Percentiles rank a stretch among this genome's conserved stretches.
These are phyloP conservation scores for Lomentospora prolificans DNA, from an alignment of 2,329 filamentous ascomycete species.

Conservation along the genomic window DNA sequence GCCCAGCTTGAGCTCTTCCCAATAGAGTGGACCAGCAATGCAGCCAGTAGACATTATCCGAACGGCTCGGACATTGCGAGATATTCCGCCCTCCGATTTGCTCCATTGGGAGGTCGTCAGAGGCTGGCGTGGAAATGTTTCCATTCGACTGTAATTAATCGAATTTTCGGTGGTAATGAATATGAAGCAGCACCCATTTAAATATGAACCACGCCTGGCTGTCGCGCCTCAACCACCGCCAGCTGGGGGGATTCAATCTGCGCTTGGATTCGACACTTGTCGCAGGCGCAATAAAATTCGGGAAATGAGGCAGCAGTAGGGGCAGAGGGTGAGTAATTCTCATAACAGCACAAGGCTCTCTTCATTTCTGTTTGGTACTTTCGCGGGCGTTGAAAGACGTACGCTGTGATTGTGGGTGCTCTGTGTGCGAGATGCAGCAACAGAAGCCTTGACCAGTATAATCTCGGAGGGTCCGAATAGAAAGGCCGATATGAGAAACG, in stretches of 20 bases:
- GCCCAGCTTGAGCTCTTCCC: too few relatives aligned
- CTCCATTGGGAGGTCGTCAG: background rate
- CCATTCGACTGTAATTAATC: background rate
- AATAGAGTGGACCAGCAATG: background rate
- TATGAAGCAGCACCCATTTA: too few relatives aligned
- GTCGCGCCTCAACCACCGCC: too few relatives aligned
- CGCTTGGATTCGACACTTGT: background rate
- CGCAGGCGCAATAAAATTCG: too few relatives aligned
- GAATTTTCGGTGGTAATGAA: background rate
- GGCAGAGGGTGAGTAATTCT: too few relatives aligned
- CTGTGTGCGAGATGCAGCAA: too few relatives aligned
- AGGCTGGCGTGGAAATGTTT: background rate
- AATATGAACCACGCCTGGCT: background rate
- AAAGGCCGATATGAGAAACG: slow-evolving; percentile 3
- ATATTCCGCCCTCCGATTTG: background rate
- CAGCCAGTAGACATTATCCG: background rate
- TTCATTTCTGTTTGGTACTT: background rate
- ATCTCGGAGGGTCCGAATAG: background rate
- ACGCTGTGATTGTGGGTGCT: too few relatives aligned
- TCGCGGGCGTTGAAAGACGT: background rate
- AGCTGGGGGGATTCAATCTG: background rate
- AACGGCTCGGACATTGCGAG: background rate
- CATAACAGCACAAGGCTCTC: background rate
- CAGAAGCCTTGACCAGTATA: background rate
- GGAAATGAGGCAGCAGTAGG: background rate